These are phyloP conservation scores for Pseudophaeomoniella oleicola DNA, from an alignment of 2,329 filamentous ascomycete genomes.

Conservation along the genomic window DNA sequence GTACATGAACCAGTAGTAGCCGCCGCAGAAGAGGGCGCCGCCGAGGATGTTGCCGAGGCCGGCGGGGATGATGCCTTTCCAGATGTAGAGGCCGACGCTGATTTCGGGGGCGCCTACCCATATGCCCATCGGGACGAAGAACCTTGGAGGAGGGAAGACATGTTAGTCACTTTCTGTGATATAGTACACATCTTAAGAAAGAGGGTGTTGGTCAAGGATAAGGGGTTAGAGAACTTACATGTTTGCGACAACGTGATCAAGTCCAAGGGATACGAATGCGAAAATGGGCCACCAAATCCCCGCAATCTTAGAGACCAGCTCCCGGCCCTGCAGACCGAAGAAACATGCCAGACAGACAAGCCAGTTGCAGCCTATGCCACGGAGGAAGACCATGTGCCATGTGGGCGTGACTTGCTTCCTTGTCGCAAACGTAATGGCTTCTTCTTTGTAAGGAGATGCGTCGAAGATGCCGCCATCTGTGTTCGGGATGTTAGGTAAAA, in stretches of 20 bases:
- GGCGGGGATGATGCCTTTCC: slow-evolving; percentile 41
- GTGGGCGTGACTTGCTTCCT: slow-evolving; percentile 34
- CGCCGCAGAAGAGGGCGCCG: slow-evolving; percentile 36
- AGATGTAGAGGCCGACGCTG: slow-evolving; percentile 35
- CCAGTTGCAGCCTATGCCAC: slow-evolving; percentile 43
- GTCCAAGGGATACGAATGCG: slow-evolving; percentile 36
- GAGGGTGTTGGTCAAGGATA: background rate
- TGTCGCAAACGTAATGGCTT: slow-evolving; percentile 31
- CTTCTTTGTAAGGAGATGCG: slow-evolving; percentile 26
- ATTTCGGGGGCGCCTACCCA: slow-evolving; percentile 31
- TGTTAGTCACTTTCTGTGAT: background rate
- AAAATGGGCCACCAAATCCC: slow-evolving; percentile 44
- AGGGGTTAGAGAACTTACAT: slow-evolving; percentile 1
- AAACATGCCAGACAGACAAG: slow-evolving; percentile 41
- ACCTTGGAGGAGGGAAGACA: slow-evolving; percentile 27
- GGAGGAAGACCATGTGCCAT: slow-evolving; percentile 39
- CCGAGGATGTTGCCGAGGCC: slow-evolving; percentile 40
- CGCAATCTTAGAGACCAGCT: slow-evolving; percentile 37
- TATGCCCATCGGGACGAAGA: slow-evolving; percentile 37
- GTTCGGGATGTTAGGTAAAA: background rate
- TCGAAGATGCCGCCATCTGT: slow-evolving; percentile 30
- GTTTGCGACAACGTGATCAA: slow-evolving; percentile 40
- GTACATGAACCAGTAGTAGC: slow-evolving; percentile 35
- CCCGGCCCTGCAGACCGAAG: slow-evolving; percentile 32
- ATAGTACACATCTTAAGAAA: too few relatives aligned